Evolutionary conservation across 163 green algal genomes (phyloP).

Genomic region (Trebouxiophyceae sp.): DNA sequence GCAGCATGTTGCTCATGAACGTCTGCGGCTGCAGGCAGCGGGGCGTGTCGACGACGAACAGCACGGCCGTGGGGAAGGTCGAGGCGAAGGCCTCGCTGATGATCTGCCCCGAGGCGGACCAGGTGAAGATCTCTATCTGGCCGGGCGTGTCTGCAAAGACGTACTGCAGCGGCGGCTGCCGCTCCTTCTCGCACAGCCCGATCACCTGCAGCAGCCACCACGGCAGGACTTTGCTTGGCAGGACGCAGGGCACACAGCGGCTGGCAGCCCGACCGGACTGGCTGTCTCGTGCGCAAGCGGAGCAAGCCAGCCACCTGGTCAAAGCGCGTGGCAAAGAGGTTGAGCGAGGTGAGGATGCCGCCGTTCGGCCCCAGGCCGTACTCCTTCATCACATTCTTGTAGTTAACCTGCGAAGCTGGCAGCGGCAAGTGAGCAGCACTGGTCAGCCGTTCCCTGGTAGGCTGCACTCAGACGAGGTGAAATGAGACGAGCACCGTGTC

Average conservation of each 20-base stretch:
- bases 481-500: conserved; percentile 95
- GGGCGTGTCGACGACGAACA: conserved; percentile 91
- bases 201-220: conserved; percentile 54
- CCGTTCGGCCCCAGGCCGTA: conserved; percentile 96
- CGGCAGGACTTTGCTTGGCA: not conserved
- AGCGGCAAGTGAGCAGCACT: too few species aligned
- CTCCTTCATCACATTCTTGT: conserved; percentile 97
- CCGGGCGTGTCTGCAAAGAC: conserved; percentile 94
- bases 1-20: conserved; percentile 99
- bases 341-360: conserved; percentile 92
- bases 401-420: conserved; percentile 70
- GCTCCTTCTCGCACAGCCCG: conserved; percentile 62
- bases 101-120: conserved; percentile 78
- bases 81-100: conserved; percentile 88
- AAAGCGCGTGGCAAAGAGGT: conserved; percentile 97
- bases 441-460: not conserved
- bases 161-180: conserved; percentile 63
- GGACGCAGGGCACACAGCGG: not conserved
- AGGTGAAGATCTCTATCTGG: conserved; percentile 99
- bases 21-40: conserved; percentile 62
- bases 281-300: too few species aligned
- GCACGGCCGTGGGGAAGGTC: conserved; percentile 68
- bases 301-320: too few species aligned
- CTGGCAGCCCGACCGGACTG: too few species aligned
- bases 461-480: too few species aligned